These are phyloP conservation scores for Microascus cirrosus DNA, from an alignment of 2,329 filamentous ascomycete genomes.

Conservation along the genomic window DNA sequence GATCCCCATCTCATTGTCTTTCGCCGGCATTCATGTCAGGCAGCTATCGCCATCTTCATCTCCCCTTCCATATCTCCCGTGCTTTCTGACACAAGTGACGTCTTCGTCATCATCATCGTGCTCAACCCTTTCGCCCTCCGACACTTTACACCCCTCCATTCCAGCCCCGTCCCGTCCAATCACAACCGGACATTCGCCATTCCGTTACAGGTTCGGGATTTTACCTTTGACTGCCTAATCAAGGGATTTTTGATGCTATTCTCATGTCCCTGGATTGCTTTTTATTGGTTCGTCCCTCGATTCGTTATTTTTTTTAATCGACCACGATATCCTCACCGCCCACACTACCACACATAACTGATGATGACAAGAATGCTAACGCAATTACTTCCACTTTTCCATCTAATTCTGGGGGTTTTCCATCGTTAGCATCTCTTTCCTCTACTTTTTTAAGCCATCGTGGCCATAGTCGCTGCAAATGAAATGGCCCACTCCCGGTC, in stretches of 20 bases:
- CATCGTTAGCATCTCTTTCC: no score
- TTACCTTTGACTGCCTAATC: background rate
- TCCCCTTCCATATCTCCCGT: background rate
- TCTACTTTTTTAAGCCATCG: no score
- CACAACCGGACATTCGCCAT: background rate
- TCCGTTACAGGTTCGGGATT: background rate
- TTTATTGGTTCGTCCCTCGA: constrained; percentile 1
- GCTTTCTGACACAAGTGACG: background rate
- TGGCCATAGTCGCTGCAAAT: no score
- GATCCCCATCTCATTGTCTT: background rate
- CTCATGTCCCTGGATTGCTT: background rate
- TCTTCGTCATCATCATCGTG: background rate
- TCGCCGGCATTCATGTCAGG: background rate
- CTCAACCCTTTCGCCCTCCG: background rate
- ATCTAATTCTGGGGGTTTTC: no score
- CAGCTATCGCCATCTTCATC: background rate
- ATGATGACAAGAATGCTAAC: no score
- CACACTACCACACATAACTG: background rate
- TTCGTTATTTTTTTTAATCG: background rate
- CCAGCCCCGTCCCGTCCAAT: background rate
- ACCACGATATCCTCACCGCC: background rate
- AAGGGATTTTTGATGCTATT: constrained; percentile 6
- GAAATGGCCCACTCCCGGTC: no score
- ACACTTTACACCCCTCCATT: background rate
- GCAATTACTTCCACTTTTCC: no score